These are phyloP conservation scores for Penicillium fuscoglaucum DNA, from an alignment of 2,329 filamentous ascomycete genomes.

Conservation along the genomic window DNA sequence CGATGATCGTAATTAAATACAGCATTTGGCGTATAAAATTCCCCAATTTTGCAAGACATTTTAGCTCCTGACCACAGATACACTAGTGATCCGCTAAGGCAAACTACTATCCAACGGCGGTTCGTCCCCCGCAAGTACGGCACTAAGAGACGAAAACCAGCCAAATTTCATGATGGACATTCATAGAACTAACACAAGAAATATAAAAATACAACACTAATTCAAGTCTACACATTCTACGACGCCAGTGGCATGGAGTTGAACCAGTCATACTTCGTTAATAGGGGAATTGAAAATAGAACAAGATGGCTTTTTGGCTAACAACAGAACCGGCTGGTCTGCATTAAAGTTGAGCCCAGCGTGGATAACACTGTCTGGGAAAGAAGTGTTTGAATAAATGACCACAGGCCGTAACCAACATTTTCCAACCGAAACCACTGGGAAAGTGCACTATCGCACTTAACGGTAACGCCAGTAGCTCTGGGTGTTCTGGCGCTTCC, in stretches of 20 bases:
- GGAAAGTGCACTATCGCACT: slow-evolving; percentile 31
- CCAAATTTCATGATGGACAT: neutral
- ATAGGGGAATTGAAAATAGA: slow-evolving; percentile 35
- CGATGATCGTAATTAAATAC: neutral
- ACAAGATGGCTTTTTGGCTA: slow-evolving; percentile 41
- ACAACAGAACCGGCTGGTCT: slow-evolving; percentile 39
- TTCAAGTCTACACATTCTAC: slow-evolving; percentile 12
- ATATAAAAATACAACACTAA: neutral
- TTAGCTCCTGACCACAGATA: neutral
- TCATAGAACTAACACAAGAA: neutral
- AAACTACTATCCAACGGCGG: neutral
- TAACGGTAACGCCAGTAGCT: slow-evolving; percentile 97
- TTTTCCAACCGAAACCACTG: slow-evolving; percentile 34
- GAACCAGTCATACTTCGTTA: slow-evolving; percentile 43
- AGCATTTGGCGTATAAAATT: no score
- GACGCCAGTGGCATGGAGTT: slow-evolving; percentile 20
- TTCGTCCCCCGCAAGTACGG: neutral
- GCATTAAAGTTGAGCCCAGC: slow-evolving; percentile 39
- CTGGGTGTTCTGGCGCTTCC: slow-evolving; percentile 99
- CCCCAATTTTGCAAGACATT: neutral
- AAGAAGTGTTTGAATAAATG: slow-evolving; percentile 36
- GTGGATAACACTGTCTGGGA: slow-evolving; percentile 31
- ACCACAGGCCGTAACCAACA: slow-evolving; percentile 37
- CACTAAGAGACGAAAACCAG: neutral
- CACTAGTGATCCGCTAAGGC: slow-evolving; percentile 4